Evolutionary conservation across 1,284 basidiomycete species (phyloP).

Genomic region (Tylopilus orsonianus): DNA sequence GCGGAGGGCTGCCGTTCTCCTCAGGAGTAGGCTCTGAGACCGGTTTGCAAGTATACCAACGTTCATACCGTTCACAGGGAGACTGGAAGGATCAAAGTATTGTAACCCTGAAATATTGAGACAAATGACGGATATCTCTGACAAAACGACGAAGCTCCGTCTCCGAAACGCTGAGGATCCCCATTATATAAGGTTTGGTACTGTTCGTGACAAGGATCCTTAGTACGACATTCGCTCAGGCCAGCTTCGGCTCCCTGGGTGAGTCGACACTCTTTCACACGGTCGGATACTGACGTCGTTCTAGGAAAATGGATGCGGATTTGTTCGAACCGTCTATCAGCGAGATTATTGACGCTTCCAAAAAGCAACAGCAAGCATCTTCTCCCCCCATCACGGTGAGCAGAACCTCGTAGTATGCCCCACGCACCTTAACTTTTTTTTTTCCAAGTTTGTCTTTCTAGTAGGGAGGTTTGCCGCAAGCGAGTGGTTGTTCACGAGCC

Average conservation of each 20-base stretch:
- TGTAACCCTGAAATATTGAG: slow-evolving; percentile 35
- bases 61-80: slow-evolving; percentile 24
- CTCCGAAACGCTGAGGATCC: slow-evolving; percentile 38
- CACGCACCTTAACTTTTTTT: no score
- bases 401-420: no score
- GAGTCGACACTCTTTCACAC: no score
- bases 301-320: no score
- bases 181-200: slow-evolving; percentile 44
- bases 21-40: slow-evolving; percentile 26
- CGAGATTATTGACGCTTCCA: slow-evolving; percentile 35
- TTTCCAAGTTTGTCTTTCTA: slow-evolving; percentile 40
- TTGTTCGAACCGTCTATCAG: slow-evolving; percentile 43
- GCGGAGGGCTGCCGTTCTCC: slow-evolving; percentile 34
- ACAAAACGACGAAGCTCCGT: slow-evolving; percentile 41
- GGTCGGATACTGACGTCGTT: no score
- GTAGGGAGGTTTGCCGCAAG: slow-evolving; percentile 42
- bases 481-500: slow-evolving; percentile 35
- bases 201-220: slow-evolving; percentile 37
- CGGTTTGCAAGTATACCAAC: no score
- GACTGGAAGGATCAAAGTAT: slow-evolving; percentile 36
- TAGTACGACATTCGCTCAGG: slow-evolving; percentile 41
- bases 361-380: slow-evolving; percentile 29
- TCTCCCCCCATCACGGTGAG: no score
- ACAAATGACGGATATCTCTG: slow-evolving; percentile 40
- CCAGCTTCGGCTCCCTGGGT: slow-evolving; percentile 41